Evolutionary conservation across 179 eudicot species (phyloP).

Genomic region (Spergularia azorica): DNA sequence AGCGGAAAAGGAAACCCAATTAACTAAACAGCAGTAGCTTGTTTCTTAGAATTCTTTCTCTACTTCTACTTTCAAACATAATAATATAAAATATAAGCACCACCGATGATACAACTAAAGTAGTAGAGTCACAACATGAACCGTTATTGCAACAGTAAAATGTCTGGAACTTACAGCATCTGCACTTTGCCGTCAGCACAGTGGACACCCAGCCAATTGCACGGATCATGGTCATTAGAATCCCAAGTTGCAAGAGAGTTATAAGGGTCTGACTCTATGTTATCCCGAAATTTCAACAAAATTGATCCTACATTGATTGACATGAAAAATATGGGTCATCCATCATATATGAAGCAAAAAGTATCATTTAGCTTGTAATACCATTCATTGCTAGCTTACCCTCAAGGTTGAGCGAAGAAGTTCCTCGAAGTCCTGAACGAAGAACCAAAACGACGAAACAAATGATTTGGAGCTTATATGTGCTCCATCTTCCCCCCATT

Average conservation of each 20-base stretch:
- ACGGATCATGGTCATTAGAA: conserved; percentile 53
- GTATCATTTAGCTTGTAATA: background rate
- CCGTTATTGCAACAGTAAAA: background rate
- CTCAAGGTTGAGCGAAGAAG: conserved; percentile 69
- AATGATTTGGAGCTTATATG: conserved; percentile 42
- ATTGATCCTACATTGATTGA: conserved; percentile 58
- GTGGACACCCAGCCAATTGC: conserved; percentile 74
- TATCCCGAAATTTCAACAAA: conserved; percentile 57
- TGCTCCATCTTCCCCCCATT: conserved; percentile 78
- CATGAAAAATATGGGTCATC: conserved; percentile 18
- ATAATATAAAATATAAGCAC: background rate
- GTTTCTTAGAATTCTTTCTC: background rate
- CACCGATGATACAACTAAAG: background rate
- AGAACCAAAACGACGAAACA: conserved; percentile 55
- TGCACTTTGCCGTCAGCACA: conserved; percentile 78
- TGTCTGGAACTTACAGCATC: conserved; percentile 70
- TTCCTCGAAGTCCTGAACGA: conserved; percentile 46
- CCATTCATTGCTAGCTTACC: conserved; percentile 43
- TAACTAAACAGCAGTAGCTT: background rate
- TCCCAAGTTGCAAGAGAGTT: conserved; percentile 71
- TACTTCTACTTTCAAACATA: background rate
- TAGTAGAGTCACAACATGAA: conserved; percentile 7
- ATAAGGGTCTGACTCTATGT: conserved; percentile 62
- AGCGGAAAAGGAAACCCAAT: conserved; percentile 7
- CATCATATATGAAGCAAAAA: background rate